Evolutionary conservation across 2,329 filamentous ascomycete genomes (phyloP), one percentile per base, ranked within the genome.

Genomic region (Trichoderma atrobrunneum): DNA sequence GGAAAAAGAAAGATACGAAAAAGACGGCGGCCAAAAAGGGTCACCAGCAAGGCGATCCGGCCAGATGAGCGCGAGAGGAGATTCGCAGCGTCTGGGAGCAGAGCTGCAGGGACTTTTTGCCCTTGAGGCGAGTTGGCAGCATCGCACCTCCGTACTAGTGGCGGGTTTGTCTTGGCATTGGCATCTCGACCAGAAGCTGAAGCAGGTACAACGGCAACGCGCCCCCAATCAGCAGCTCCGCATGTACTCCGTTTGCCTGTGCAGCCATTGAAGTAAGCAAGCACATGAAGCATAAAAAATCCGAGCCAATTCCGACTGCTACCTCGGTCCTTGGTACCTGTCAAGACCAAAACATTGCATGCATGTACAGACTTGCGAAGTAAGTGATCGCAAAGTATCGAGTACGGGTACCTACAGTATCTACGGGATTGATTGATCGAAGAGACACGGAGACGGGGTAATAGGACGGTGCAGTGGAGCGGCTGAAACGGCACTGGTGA

Each of bases 51-150:
- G 65, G 34, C 32, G n/a, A 43, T 43, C 39, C 39, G 39, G 36
- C 65, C 63, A 65, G 62, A 24, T 43, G 39, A 26, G 54, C 43
- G 8, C 18, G 43, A 69, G 65, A 60, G 54, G 36, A 60, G 43
- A 60, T 60, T 60, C 34, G 54, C 65, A 68, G 54, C 54, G 62
- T 30, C 61, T 11, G 30, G 36, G 61, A 57, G 51, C 34, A 61
- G 56, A 61, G 56, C 66, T 69, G 56, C 66, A 69, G 66, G 66
- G 66, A 51, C 66, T 69, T 61, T 70, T 54, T 14, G 16, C 51
- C 39, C 67, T 61, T 39, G 21, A 26, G 66, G 66, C 56, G 66
- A 36, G 51, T 62, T 70, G 57, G 66, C 66, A 69, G 66, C 66
- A 67, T 67, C 54, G 64, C 36, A 34, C 66, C 36, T 48, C 56